Evolutionary conservation across 768 basidiomycete species (phyloP), one percentile per base, ranked within the genome.

Genomic region (Boletus rubropictus): DNA sequence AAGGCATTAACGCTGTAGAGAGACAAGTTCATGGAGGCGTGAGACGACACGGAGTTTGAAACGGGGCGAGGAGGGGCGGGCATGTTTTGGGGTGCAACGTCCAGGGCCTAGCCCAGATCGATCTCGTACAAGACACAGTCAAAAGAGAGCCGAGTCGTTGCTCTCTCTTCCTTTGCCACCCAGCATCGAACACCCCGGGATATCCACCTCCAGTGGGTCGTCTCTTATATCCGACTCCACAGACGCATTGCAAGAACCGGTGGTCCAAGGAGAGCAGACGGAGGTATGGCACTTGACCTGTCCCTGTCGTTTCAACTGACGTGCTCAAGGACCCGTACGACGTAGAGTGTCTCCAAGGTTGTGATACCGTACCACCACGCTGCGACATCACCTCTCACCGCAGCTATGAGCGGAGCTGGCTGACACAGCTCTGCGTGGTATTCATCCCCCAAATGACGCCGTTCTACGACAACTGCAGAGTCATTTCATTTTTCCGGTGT

Each of bases 1-100:
- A 98, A 88, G 1, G 84, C 90, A 38, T 84, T 79, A 49, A 94
- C 73, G 58, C 84, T 84, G 72, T 97, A 94, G 37, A 99, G 75
- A 7, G 92, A 84, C 42, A 96, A 72, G 63, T 95, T 96, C 83
- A 67, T 67, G 17, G 28, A 17, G 9, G 28, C 18, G 27, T 33
- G 27, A 15, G 11, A 12, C 5, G 10, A 21, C 21, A 40, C 55
- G 53, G 62, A 61, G 61, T 64, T 49, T 59, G 48, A 65, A 54
- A 32, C 22, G 14, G 17, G 20, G 5, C 22, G 14, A 20, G 20
- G 5, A 12, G 14, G 8, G 20, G 17, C 39, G 15, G 3, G 11
- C 42, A 43, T 49, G 42, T 46, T 53, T 52, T 47, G 44, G 57
- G 57, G 57, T 55, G 32, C 55, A 43, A 41, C 35, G 21, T 15